Evolutionary conservation across 2,329 filamentous ascomycete genomes (phyloP).

Genomic region (Alternaria sp.): DNA sequence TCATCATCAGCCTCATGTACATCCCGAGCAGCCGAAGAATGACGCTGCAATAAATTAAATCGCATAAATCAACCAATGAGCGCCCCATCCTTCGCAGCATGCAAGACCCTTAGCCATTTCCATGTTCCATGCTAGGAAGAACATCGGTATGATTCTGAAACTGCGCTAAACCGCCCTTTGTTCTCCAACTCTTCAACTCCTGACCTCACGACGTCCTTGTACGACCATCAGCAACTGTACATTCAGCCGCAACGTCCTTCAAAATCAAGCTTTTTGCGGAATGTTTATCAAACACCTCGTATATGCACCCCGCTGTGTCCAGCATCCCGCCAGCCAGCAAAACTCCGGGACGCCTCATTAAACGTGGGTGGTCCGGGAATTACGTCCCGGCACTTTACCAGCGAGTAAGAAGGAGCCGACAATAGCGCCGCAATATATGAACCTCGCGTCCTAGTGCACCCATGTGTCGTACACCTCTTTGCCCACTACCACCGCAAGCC

Average conservation of each 20-base stretch:
- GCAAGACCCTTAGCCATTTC: neutral
- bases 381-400: neutral
- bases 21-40: neutral
- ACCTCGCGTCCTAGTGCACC: constrained; percentile 1
- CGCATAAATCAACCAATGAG: neutral
- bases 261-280: neutral
- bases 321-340: neutral
- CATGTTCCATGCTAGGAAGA: neutral
- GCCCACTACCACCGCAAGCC: neutral
- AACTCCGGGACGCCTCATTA: neutral
- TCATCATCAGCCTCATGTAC: neutral
- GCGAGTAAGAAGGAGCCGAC: constrained; percentile 4
- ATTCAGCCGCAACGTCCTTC: neutral
- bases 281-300: constrained; percentile 8
- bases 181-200: neutral
- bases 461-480: neutral
- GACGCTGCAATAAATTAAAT: neutral
- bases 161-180: constrained; percentile 1
- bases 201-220: neutral
- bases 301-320: constrained; percentile 12
- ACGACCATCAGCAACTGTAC: neutral
- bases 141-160: constrained; percentile 13
- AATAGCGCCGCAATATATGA: constrained; percentile 12
- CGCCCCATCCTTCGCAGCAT: neutral
- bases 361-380: neutral